A percentile compares a stretch with the other conserved stretches of the same genome.
Conservation (phyloP, 768 basidiomycete species). For the Russula emetica region DNA sequence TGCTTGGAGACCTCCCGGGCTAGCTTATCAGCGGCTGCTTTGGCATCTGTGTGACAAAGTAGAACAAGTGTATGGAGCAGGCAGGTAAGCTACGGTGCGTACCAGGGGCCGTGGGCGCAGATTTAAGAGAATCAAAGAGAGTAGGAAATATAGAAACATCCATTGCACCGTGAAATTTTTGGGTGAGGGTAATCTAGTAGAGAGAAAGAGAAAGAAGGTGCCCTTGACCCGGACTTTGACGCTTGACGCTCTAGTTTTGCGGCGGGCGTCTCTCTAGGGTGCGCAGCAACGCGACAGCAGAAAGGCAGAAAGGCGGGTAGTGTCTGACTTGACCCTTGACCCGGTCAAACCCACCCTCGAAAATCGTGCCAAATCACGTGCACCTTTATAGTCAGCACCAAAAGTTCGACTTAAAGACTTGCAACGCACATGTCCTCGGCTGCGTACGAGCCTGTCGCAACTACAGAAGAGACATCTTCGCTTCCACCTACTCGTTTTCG, state of each 20-base stretch:
- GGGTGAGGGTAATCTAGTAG: constrained; percentile 13
- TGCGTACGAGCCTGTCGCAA: constrained; percentile 18
- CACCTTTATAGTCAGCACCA: not conserved
- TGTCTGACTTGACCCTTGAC: not conserved
- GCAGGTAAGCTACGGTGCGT: constrained; percentile 20
- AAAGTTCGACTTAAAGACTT: too few species aligned
- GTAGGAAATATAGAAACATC: constrained; percentile 43
- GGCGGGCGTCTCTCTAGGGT: constrained; percentile 15
- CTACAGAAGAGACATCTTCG: constrained; percentile 7
- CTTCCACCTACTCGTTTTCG: not conserved
- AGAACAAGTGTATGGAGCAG: not conserved
- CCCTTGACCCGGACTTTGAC: constrained; percentile 22
- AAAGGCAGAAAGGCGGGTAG: not conserved
- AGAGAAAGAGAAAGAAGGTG: not conserved
- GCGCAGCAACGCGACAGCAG: not conserved
- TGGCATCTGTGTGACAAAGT: constrained; percentile 55
- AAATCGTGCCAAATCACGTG: constrained; percentile 12
- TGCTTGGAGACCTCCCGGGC: constrained; percentile 64
- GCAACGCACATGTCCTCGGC: constrained; percentile 15
- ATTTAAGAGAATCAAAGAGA: constrained; percentile 40
- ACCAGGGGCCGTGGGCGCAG: constrained; percentile 41
- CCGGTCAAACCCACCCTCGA: not conserved
- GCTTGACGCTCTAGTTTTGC: constrained; percentile 8
- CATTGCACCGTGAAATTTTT: constrained; percentile 30
- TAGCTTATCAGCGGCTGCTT: constrained; percentile 75